phyloP scores from a whole-genome alignment of 73 alveolate species.

The Breviolum minutum region DNA sequence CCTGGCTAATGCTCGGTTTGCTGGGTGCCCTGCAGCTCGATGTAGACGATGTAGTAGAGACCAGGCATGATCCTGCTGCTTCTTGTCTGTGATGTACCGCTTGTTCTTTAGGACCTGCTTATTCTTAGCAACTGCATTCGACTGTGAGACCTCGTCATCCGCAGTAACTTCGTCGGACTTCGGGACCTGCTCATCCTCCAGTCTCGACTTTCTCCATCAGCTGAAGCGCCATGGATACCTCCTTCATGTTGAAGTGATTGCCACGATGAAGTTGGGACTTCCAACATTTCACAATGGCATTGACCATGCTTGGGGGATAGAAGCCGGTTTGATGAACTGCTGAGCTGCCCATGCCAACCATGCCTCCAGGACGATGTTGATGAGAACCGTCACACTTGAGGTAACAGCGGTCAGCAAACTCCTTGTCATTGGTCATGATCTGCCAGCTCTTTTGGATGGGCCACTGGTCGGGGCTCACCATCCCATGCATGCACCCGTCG shows the following conservation, averaged over 20 bases:
- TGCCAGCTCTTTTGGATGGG: not conserved
- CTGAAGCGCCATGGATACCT: no score
- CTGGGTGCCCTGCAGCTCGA: not conserved
- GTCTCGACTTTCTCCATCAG: not conserved
- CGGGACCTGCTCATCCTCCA: no score
- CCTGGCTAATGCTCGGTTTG: not conserved
- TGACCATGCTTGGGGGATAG: not conserved
- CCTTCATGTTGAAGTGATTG: not conserved
- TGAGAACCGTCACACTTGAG: not conserved
- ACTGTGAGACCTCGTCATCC: not conserved
- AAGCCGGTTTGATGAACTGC: not conserved
- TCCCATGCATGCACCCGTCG: constrained; percentile 11
- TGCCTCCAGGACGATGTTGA: not conserved
- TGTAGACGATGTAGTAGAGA: not conserved
- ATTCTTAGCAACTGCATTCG: not conserved
- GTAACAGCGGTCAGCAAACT: not conserved
- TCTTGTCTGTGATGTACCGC: not conserved
- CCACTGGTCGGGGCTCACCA: not conserved
- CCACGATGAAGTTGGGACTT: not conserved
- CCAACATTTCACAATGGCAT: not conserved
- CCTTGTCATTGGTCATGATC: not conserved
- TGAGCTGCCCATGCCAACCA: not conserved
- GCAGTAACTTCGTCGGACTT: not conserved
- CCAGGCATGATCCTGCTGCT: not conserved
- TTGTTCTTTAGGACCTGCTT: not conserved